A percentile compares a stretch with the other conserved stretches of the same genome.
These are phyloP conservation scores for Candida anglica DNA, from an alignment of 805 yeast genomes.

Conservation along the genomic window DNA sequence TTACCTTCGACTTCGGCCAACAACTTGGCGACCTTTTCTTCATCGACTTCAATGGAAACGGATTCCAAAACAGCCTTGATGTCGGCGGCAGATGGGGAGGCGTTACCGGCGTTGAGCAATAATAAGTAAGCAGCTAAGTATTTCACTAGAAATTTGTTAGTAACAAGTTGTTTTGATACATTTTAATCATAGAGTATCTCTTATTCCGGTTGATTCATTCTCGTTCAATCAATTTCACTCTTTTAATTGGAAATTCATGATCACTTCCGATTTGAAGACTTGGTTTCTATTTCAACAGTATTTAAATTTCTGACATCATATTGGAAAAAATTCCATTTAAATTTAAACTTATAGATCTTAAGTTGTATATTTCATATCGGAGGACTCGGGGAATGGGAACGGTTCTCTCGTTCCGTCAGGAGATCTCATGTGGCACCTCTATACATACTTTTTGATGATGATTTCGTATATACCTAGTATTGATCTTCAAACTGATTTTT, in stretches of 20 bases:
- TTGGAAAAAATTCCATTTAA: too few relatives aligned
- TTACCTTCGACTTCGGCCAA: slow-evolving; percentile 34
- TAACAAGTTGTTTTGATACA: too few relatives aligned
- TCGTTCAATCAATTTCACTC: too few relatives aligned
- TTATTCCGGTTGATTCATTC: too few relatives aligned
- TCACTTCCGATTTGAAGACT: too few relatives aligned
- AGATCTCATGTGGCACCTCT: slow-evolving; percentile 1
- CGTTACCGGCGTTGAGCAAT: slow-evolving; percentile 44
- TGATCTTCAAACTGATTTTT: slow-evolving; percentile 2
- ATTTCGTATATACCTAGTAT: neutral
- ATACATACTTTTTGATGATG: slow-evolving; percentile 7
- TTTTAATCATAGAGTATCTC: too few relatives aligned
- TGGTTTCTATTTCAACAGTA: neutral
- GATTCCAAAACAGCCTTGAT: slow-evolving; percentile 37
- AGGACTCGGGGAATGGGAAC: too few relatives aligned
- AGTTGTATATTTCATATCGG: neutral
- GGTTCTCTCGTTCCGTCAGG: too few relatives aligned
- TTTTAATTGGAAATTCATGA: too few relatives aligned
- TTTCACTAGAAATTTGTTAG: slow-evolving; percentile 35
- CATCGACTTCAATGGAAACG: slow-evolving; percentile 34
- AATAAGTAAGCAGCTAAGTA: slow-evolving; percentile 46
- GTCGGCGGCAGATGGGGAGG: slow-evolving; percentile 41
- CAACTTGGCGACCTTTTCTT: slow-evolving; percentile 29
- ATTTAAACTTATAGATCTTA: neutral
- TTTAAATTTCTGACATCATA: too few relatives aligned